These are phyloP conservation scores for Metschnikowia drakensbergensis DNA, from an alignment of 805 yeast genomes.

Conservation along the genomic window DNA sequence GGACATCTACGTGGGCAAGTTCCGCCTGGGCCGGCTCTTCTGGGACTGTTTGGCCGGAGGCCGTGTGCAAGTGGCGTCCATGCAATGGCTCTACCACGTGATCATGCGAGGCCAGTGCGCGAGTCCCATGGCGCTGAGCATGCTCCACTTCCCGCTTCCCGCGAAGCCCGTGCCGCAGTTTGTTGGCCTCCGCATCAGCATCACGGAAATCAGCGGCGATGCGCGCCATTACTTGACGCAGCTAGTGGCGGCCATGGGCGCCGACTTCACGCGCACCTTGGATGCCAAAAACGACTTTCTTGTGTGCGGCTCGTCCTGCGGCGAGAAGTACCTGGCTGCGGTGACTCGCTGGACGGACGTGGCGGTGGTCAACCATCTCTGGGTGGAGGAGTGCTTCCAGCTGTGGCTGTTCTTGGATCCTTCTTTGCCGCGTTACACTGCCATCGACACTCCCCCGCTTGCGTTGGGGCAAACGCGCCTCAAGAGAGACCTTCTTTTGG, in stretches of 20 bases:
- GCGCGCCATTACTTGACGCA: constrained; percentile 68
- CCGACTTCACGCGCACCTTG: constrained; percentile 63
- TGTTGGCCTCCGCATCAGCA: constrained; percentile 52
- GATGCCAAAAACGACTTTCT: constrained; percentile 67
- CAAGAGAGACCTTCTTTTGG: neutral
- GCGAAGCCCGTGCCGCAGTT: constrained; percentile 50
- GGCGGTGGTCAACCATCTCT: constrained; percentile 68
- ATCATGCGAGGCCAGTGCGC: constrained; percentile 52
- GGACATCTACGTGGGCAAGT: constrained; percentile 56
- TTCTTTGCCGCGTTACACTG: constrained; percentile 40
- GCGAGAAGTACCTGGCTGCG: constrained; percentile 76
- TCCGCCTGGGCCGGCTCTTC: constrained; percentile 56
- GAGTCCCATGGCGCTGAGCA: constrained; percentile 47
- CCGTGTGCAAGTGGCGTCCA: constrained; percentile 50
- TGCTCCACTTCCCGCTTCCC: constrained; percentile 71
- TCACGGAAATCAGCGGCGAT: constrained; percentile 83
- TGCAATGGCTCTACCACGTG: constrained; percentile 74
- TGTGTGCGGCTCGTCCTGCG: constrained; percentile 61
- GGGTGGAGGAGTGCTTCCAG: constrained; percentile 80
- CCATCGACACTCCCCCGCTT: neutral
- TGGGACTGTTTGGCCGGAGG: constrained; percentile 39
- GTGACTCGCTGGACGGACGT: constrained; percentile 53
- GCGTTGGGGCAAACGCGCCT: neutral
- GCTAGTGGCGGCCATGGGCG: constrained; percentile 68
- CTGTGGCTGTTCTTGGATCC: constrained; percentile 55